Evolutionary conservation across 2,329 filamentous ascomycete genomes (phyloP), one percentile per base, ranked within the genome.

Genomic region (Phialophora tarda): DNA sequence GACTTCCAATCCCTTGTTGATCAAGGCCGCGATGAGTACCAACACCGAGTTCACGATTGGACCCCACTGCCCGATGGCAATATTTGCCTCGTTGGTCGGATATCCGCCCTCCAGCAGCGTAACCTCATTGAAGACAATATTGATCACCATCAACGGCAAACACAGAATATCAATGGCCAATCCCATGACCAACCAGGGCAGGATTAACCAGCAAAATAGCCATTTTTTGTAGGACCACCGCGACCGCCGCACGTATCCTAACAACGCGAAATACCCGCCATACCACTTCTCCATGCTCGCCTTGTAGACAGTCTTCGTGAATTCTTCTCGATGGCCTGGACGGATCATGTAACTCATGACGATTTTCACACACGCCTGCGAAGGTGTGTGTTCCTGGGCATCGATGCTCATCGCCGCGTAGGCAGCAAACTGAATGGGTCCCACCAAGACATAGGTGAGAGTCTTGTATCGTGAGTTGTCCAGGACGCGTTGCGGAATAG

Each of bases 101-200:
- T 72, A 59, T 4, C 66, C 60, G 12, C 71, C 68, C 21, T 53
- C 64, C 60, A 72, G 53, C 23, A 75, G 53, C 4, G 66, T 68
- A 24, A 75, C 44, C 61, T 75, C 74, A 56, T 74, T 75, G 41
- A 73, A 34, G 17, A 74, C 62, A 59, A 75, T 72, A 54, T 72
- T 73, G 10, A 67, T 56, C 17, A 73, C 55, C 67, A 75, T 73
- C 26, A 74, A 51, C 10, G 72, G 70, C 4, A 69, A 63, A 32
- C 73, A 70, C 23, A 71, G 54, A 3, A 74, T 50, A 32, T 75
- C 73, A 12, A 75, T 66, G 1, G 71, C 48, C 12, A 74, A 56
- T 23, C 72, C 71, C 30, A 75, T 32, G 21, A 72, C 47, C 34
- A 75, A 63, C 64, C 69, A 69, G 12, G 73, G 70, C n/a, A 69